phyloP scores from a whole-genome alignment of 2,329 filamentous ascomycete species.

The Didymella exigua region DNA sequence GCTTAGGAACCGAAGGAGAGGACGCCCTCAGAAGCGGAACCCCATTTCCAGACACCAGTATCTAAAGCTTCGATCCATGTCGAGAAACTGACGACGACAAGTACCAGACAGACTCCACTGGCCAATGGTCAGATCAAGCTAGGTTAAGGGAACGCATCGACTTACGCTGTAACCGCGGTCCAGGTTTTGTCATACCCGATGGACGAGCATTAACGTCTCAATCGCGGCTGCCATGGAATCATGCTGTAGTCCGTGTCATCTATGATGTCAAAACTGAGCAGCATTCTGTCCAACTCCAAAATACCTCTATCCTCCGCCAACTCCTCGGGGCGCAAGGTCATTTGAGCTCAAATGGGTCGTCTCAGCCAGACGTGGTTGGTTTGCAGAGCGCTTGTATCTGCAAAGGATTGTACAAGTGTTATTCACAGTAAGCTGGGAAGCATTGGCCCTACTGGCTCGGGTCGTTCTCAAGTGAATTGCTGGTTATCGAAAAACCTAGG shows the following conservation, averaged over 20 bases:
- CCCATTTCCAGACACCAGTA: not conserved
- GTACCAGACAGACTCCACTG: not conserved
- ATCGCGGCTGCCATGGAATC: not conserved
- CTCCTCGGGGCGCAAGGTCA: conserved; percentile 11
- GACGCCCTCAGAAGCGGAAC: not conserved
- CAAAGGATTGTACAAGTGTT: too few relatives aligned
- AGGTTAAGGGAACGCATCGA: not conserved
- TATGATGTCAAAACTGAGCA: not conserved
- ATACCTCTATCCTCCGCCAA: not conserved
- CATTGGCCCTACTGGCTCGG: too few relatives aligned
- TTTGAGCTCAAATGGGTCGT: too few relatives aligned
- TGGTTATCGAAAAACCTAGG: too few relatives aligned
- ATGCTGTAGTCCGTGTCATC: not conserved
- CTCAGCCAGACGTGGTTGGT: too few relatives aligned
- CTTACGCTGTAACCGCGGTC: not conserved
- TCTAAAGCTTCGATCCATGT: not conserved
- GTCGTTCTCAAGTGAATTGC: too few relatives aligned
- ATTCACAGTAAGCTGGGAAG: too few relatives aligned
- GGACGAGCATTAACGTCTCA: not conserved
- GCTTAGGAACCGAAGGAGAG: not conserved
- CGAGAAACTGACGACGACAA: not conserved
- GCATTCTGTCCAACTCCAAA: not conserved
- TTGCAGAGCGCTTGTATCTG: too few relatives aligned
- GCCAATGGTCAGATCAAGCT: not conserved
- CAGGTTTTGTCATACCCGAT: not conserved